Evolutionary conservation across 2,329 filamentous ascomycete species (phyloP).

Genomic region (Daldinia sp.): DNA sequence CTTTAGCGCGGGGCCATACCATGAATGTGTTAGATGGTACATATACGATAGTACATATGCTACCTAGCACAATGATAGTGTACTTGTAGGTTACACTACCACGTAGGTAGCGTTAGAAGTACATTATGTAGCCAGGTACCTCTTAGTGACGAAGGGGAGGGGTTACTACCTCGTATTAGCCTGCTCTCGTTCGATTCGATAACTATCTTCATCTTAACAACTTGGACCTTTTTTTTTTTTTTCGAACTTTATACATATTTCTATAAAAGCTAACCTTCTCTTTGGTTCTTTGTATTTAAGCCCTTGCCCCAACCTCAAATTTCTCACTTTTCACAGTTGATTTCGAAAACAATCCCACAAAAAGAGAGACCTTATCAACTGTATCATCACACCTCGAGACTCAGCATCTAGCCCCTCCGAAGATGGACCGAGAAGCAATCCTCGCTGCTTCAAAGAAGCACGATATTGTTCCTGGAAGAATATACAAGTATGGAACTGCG

Average conservation of each 20-base stretch:
- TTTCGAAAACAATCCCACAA: not conserved
- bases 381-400: not conserved
- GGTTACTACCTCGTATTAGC: slow-evolving; percentile 28
- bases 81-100: too few relatives aligned
- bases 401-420: slow-evolving; percentile 9
- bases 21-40: not conserved
- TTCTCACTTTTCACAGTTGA: not conserved
- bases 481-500: slow-evolving; percentile 72
- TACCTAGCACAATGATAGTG: not conserved
- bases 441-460: slow-evolving; percentile 69
- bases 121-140: not conserved
- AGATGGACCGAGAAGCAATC: slow-evolving; percentile 63
- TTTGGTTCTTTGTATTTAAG: slow-evolving; percentile 11
- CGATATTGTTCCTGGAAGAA: slow-evolving; percentile 63
- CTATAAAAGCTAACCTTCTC: not conserved
- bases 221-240: slow-evolving; percentile 8
- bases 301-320: not conserved
- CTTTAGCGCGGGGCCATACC: slow-evolving; percentile 13
- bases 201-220: slow-evolving; percentile 21
- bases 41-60: not conserved
- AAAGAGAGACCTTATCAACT: slow-evolving; percentile 1
- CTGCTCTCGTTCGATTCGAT: slow-evolving; percentile 28
- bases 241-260: slow-evolving; percentile 5
- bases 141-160: slow-evolving; percentile 20
- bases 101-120: too few relatives aligned